Base-by-base conservation (phyloP, 2,329 filamentous ascomycete species). In the Chrysoporthe cubensis region DNA sequence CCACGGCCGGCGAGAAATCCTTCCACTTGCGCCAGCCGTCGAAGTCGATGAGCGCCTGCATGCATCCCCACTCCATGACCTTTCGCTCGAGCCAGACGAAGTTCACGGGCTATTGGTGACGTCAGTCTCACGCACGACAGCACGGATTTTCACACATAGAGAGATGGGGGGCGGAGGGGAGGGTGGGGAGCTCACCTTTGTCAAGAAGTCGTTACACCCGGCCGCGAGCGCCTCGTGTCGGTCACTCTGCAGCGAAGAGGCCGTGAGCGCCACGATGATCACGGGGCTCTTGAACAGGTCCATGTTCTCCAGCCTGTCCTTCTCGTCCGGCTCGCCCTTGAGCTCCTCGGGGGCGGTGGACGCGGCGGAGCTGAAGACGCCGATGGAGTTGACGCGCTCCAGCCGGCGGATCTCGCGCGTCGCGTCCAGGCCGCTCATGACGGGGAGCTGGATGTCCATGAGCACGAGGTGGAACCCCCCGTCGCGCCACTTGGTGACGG, bases 11-110 rank as follows among this genome's bases (percentile, higher is more conserved):
- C 9, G 82, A 83, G 75, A 92, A 95, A 75, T 96, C 92, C 78
- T 97, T 97, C 96, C 96, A 99, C 79, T 93, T 93, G 66, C 94
- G 88, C 96, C 96, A 99, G 70, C 96, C 96, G 77, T 98, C 95
- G 77, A 96, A 98, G 81, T 99, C 96, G 75, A 99, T 98, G 34
- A 99, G 86, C 11, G 96, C 96, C 82, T 98, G 96, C 96, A 99
- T 99, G 82, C 96, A 98, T 66, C 96, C 96, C 96, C 96, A 99
- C 84, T 99, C 96, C 81, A 96, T 97, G 73, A 98, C 94, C 79
- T 99, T 99, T 67, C 95, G 89, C 78, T 97, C 93, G 37, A 99
- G 87, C 94, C 95, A 99, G 69, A 96, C 91, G 76, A 97, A 97
- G 78, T 97, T 97, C 73, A 99, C 95, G 26, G 96, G 96, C 93